phyloP scores from a whole-genome alignment of 176 grass and related monocot species.

The Oryza meridionalis region DNA sequence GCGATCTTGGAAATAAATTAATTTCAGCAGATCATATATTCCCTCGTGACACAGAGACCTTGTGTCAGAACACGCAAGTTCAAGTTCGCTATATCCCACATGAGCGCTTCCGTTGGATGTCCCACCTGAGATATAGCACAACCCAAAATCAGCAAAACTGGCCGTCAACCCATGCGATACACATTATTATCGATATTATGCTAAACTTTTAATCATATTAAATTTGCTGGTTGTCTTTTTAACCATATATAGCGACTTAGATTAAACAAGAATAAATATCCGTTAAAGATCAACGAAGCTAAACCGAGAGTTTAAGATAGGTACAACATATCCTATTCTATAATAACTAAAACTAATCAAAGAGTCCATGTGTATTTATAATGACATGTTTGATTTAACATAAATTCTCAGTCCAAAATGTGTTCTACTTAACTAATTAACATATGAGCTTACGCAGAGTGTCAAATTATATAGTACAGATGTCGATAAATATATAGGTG shows the following conservation, averaged over 20 bases:
- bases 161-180: too few relatives aligned
- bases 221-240: too few relatives aligned
- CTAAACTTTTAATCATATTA: too few relatives aligned
- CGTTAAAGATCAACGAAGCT: background rate
- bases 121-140: background rate
- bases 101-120: background rate
- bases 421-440: background rate
- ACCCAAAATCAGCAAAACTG: background rate
- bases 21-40: background rate
- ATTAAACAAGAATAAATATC: background rate
- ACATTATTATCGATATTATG: too few relatives aligned
- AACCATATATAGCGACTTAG: too few relatives aligned
- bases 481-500: too few relatives aligned
- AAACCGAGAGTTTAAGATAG: background rate
- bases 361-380: background rate
- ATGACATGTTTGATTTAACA: background rate
- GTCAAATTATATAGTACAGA: too few relatives aligned
- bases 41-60: background rate
- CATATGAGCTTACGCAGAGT: too few relatives aligned
- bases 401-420: background rate
- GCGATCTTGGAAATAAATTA: background rate
- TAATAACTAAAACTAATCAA: background rate
- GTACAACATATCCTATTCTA: background rate
- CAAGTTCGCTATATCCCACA: background rate
- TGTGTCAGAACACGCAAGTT: background rate